phyloP scores from a whole-genome alignment of 805 yeast genomes.

The Candida easanensis region DNA sequence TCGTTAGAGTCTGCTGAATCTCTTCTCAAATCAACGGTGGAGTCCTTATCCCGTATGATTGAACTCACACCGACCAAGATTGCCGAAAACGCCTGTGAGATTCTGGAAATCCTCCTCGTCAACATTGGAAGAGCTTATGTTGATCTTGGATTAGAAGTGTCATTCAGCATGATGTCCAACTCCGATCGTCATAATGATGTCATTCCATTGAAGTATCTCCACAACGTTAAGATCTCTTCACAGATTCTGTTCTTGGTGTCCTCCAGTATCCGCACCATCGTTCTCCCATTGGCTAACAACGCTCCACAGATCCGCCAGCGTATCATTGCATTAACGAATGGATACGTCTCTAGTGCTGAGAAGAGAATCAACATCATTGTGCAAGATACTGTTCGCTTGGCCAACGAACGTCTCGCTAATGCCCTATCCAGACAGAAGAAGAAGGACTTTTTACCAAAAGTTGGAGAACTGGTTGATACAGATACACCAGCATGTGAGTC shows the following conservation, averaged over 20 bases:
- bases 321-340: conserved; percentile 60
- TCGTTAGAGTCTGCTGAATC: conserved; percentile 52
- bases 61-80: conserved; percentile 67
- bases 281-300: conserved; percentile 69
- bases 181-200: conserved; percentile 31
- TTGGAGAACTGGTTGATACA: conserved; percentile 40
- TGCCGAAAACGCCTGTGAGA: conserved; percentile 58
- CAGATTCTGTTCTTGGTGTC: conserved; percentile 66
- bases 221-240: conserved; percentile 48
- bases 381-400: conserved; percentile 52
- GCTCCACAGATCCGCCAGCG: conserved; percentile 54
- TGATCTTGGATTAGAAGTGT: conserved; percentile 70
- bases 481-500: conserved; percentile 73
- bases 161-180: conserved; percentile 47
- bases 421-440: conserved; percentile 66
- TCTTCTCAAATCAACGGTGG: conserved; percentile 68
- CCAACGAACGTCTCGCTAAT: conserved; percentile 46
- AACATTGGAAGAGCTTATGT: conserved; percentile 75
- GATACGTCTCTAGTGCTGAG: conserved; percentile 59
- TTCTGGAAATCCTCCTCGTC: conserved; percentile 62
- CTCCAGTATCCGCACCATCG: conserved; percentile 67
- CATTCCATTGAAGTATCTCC: conserved; percentile 46
- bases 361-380: conserved; percentile 61
- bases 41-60: conserved; percentile 70
- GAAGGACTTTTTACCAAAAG: conserved; percentile 60